Evolutionary conservation across 345 rosid genomes (phyloP).

Genomic region (Boechera divaricarpa): DNA sequence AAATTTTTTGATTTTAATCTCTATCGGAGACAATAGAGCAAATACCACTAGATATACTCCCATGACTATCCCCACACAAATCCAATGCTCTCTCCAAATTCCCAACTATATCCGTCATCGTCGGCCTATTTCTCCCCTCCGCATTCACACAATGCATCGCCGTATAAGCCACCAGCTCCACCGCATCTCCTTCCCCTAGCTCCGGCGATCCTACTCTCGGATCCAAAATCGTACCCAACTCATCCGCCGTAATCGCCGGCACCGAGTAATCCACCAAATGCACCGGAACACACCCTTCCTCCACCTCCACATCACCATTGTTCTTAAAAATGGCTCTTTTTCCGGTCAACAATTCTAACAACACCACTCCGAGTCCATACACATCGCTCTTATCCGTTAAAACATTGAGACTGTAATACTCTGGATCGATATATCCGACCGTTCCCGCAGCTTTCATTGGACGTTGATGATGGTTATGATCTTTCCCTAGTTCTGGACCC

Average conservation of each 20-base stretch:
- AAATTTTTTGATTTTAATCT: constrained; percentile 2
- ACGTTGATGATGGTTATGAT: constrained; percentile 36
- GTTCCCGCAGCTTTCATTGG: constrained; percentile 85
- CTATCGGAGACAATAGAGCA: constrained; percentile 62
- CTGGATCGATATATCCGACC: constrained; percentile 91
- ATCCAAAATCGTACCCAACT: constrained; percentile 63
- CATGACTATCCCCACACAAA: constrained; percentile 72
- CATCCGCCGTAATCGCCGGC: constrained; percentile 55
- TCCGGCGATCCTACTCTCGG: constrained; percentile 62
- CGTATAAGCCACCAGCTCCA: constrained; percentile 77
- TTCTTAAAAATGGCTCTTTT: constrained; percentile 67
- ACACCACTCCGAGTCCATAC: constrained; percentile 85
- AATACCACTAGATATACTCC: constrained; percentile 71
- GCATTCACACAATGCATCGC: constrained; percentile 80
- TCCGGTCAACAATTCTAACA: constrained; percentile 80
- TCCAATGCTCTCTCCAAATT: constrained; percentile 76
- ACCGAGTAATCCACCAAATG: constrained; percentile 76
- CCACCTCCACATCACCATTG: constrained; percentile 46
- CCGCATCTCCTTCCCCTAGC: constrained; percentile 71
- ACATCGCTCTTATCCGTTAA: constrained; percentile 88
- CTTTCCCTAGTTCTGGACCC: constrained; percentile 62
- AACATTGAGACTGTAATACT: constrained; percentile 83
- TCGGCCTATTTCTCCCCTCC: constrained; percentile 78
- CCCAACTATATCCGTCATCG: constrained; percentile 62
- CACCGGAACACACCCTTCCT: constrained; percentile 46